A percentile compares a stretch with the other conserved stretches of the same genome.
Conservation (phyloP, 371 early-diverging fungal genomes). For the Syncephalis plumigaleata region DNA sequence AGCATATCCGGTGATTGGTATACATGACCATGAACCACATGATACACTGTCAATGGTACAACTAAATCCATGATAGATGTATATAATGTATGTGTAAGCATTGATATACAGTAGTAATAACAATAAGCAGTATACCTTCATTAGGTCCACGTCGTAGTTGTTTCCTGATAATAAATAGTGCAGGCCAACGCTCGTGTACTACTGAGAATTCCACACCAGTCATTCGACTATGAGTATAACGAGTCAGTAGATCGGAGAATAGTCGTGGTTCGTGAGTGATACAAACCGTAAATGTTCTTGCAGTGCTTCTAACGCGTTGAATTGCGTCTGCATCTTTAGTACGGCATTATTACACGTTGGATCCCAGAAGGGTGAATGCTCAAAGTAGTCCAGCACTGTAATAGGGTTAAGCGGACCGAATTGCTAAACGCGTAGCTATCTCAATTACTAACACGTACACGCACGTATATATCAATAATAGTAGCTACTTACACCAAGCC, state of each 20-base stretch:
- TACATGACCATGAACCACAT: slow-evolving; percentile 79
- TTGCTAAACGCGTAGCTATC: slow-evolving; percentile 16
- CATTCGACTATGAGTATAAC: slow-evolving; percentile 41
- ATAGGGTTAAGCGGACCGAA: slow-evolving; percentile 53
- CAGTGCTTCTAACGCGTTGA: slow-evolving; percentile 57
- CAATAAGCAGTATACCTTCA: no score
- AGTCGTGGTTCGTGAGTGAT: no score
- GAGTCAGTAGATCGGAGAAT: no score
- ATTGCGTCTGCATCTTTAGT: slow-evolving; percentile 93
- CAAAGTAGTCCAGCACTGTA: slow-evolving; percentile 91
- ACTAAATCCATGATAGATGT: no score
- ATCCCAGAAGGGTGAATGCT: slow-evolving; percentile 93
- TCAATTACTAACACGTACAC: background rate
- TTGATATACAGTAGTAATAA: no score
- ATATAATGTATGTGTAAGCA: no score
- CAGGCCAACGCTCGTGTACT: slow-evolving; percentile 52
- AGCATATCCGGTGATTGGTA: slow-evolving; percentile 81
- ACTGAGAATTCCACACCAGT: slow-evolving; percentile 77
- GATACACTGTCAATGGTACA: slow-evolving; percentile 60
- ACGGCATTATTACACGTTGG: slow-evolving; percentile 87
- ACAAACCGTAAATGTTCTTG: slow-evolving; percentile 39
- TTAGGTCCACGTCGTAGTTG: slow-evolving; percentile 41
- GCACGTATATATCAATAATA: background rate
- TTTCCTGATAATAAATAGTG: slow-evolving; percentile 70
- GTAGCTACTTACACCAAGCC: slow-evolving; percentile 17